Conservation (phyloP, 257 asterid species). For the Petunia axillaris region DNA sequence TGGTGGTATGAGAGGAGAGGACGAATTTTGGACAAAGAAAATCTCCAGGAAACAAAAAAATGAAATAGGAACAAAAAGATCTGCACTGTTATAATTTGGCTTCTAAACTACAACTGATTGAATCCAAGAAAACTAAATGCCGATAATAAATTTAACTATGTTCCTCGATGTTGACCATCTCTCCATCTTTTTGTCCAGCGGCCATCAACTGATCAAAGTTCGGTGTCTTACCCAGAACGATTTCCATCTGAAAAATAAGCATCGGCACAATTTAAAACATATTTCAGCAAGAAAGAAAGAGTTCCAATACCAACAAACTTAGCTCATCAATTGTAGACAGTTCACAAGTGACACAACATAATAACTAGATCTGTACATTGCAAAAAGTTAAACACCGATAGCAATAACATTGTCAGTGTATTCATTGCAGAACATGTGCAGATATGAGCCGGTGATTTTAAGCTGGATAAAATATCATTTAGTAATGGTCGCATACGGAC, state of each 20-base stretch:
- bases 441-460: neutral
- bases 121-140: neutral
- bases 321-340: no score
- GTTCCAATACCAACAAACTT: no score
- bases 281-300: neutral
- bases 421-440: neutral
- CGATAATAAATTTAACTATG: constrained; percentile 28
- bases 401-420: neutral
- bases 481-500: neutral
- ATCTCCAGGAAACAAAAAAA: neutral
- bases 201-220: constrained; percentile 78
- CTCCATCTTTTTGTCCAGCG: constrained; percentile 52
- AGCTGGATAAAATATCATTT: neutral
- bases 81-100: neutral
- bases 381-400: neutral
- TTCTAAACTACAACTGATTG: neutral
- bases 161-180: constrained; percentile 47
- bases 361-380: neutral
- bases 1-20: no score
- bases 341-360: neutral
- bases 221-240: constrained; percentile 67
- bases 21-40: neutral
- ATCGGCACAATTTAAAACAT: neutral
- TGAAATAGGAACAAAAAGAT: no score
- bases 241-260: constrained; percentile 57